phyloP scores from a whole-genome alignment of 2,329 filamentous ascomycete species.

The Amauroascus niger region DNA sequence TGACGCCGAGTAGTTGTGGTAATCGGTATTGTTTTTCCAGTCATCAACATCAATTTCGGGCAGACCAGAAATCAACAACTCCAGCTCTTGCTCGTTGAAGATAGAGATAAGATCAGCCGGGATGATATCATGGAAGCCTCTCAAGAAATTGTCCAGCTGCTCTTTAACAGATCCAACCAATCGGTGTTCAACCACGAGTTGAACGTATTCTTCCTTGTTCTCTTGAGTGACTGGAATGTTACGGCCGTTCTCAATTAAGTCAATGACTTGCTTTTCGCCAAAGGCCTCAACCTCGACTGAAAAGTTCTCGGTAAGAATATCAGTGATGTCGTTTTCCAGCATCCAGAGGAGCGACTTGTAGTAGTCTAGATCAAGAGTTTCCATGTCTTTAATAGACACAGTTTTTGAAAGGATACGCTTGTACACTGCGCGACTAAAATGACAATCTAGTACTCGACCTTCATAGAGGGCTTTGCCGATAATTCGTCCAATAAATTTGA shows the following conservation, averaged over 20 bases:
- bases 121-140: conserved; percentile 97
- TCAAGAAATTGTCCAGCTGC: conserved; percentile 86
- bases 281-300: conserved; percentile 91
- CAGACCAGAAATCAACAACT: conserved; percentile 89
- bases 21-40: conserved; percentile 98
- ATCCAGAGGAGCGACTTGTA: conserved; percentile 99
- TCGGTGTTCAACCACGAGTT: conserved; percentile 86
- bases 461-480: conserved; percentile 98
- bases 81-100: conserved; percentile 96
- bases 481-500: conserved; percentile 97
- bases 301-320: conserved; percentile 94
- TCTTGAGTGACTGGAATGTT: conserved; percentile 93
- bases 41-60: conserved; percentile 97
- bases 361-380: conserved; percentile 95
- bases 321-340: conserved; percentile 95
- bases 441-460: conserved; percentile 88
- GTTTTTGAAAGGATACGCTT: conserved; percentile 92
- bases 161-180: conserved; percentile 85
- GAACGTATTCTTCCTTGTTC: conserved; percentile 97
- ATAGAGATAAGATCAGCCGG: conserved; percentile 88
- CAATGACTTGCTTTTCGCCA: conserved; percentile 75
- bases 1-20: conserved; percentile 91
- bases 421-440: conserved; percentile 97
- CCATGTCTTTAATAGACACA: conserved; percentile 98
- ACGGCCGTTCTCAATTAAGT: conserved; percentile 76